Evolutionary conservation across 257 asterid genomes (phyloP).

Genomic region (Lavandula angustifolia): DNA sequence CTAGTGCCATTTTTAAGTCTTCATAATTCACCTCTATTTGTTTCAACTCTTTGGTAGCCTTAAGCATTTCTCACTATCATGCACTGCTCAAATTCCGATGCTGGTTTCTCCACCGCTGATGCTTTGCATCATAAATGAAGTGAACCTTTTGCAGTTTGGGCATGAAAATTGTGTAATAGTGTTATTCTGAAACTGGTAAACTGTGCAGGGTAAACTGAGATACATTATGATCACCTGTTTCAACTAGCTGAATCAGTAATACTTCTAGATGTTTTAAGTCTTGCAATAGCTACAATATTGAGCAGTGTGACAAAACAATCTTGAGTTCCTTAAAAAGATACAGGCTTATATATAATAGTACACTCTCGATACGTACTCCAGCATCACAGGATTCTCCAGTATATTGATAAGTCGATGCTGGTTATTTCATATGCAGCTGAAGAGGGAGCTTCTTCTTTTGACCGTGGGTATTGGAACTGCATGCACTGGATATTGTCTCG

Average conservation of each 20-base stretch:
- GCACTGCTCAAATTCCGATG: conserved; percentile 8
- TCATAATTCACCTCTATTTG: neutral
- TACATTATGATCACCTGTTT: conserved; percentile 4
- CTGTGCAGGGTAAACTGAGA: neutral
- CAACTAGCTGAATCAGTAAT: neutral
- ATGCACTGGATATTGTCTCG: conserved; percentile 88
- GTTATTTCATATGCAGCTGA: conserved; percentile 61
- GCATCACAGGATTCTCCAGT: conserved; percentile 1
- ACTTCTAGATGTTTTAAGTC: conserved; percentile 7
- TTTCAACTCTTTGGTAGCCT: neutral
- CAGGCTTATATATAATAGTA: neutral
- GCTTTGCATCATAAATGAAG: conserved; percentile 4
- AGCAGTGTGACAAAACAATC: conserved; percentile 19
- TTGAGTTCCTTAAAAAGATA: neutral
- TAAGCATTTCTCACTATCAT: neutral
- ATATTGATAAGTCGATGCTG: conserved; percentile 41
- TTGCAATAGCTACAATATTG: conserved; percentile 9
- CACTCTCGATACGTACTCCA: neutral
- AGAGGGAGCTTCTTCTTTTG: conserved; percentile 78
- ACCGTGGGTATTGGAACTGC: conserved; percentile 86
- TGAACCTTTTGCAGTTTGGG: neutral
- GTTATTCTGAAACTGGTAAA: neutral
- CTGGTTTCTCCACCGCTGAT: neutral
- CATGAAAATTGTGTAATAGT: neutral
- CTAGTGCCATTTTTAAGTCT: conserved; percentile 1